Base-by-base conservation (phyloP, 257 asterid genomes). In the Oldenlandia corymbosa region DNA sequence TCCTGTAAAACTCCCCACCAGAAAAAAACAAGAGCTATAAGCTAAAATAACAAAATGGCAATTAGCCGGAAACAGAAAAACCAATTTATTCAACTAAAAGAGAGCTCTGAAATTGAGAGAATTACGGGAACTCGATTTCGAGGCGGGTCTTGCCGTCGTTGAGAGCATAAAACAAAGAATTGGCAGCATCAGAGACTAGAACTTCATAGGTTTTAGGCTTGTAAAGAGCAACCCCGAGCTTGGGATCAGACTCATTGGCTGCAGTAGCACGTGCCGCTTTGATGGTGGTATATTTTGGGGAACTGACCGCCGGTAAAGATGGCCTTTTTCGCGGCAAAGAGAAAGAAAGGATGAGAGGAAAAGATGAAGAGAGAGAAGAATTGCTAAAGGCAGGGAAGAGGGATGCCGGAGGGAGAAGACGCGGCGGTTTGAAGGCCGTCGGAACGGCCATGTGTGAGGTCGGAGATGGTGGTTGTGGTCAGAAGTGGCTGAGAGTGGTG, bases 61-160 rank as follows among this genome's bases (percentile, higher is more conserved):
- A n/a, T n/a, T n/a, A n/a, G n/a, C n/a, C n/a, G n/a, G n/a, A n/a
- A n/a, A n/a, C n/a, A n/a, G n/a, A n/a, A n/a, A n/a, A n/a, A n/a
- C n/a, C n/a, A n/a, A n/a, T n/a, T n/a, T n/a, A n/a, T n/a, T n/a
- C n/a, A n/a, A n/a, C n/a, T 27, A 14, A 21, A 48, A 20, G 16
- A 60, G 27, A 18, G 16, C 41, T 8, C 30, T 9, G 37, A 21
- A 10, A 3, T 28, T 43, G 4, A 54, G 55, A 49, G 62, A 65
- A 66, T 76, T 73, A 92, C 99, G 99, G 97, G 79, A 89, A 92
- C 54, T 92, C 99, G 39, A 92, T 92, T 70, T 92, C 99, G 43
- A 92, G 75, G 0, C 96, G 88, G 34, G 36, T 77, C 75, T 77
- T 92, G 41, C 95, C 99, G 3, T 92, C 90, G 27, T 78, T 83